A percentile compares a stretch with the other conserved stretches of the same genome.
These are phyloP conservation scores for Hymenoscyphus infarciens DNA, from an alignment of 2,329 filamentous ascomycete genomes.

Conservation along the genomic window DNA sequence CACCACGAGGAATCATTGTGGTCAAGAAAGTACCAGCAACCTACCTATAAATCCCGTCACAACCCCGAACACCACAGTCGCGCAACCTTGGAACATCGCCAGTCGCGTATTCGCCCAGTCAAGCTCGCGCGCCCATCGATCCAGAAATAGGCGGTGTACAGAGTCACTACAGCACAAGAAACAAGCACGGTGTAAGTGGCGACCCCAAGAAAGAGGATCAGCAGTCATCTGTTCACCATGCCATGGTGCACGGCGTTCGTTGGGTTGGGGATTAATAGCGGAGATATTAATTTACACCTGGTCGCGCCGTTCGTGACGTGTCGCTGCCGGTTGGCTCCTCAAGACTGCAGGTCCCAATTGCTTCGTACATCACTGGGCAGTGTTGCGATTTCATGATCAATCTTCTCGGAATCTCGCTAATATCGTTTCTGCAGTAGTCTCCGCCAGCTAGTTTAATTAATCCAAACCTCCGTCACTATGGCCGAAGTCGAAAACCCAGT, in stretches of 20 bases:
- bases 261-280: constrained; percentile 15
- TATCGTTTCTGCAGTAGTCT: constrained; percentile 1
- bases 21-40: constrained; percentile 1
- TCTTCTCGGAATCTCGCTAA: constrained; percentile 12
- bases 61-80: constrained; percentile 1
- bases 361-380: constrained; percentile 8
- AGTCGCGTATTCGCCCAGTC: constrained; percentile 16
- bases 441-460: not conserved
- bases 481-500: constrained; percentile 30
- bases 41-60: constrained; percentile 1
- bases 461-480: constrained; percentile 20
- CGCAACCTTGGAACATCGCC: constrained; percentile 6
- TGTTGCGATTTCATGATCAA: constrained; percentile 15
- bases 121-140: constrained; percentile 10
- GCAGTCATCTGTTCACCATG: constrained; percentile 12
- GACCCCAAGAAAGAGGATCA: constrained; percentile 12
- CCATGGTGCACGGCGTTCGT: not conserved
- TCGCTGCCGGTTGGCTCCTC: constrained; percentile 21
- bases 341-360: constrained; percentile 17
- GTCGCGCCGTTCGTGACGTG: constrained; percentile 24
- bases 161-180: constrained; percentile 2
- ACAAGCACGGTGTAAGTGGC: constrained; percentile 18
- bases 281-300: not conserved
- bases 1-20: not conserved
- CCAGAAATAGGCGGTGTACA: constrained; percentile 18